Evolutionary conservation across 768 basidiomycete species (phyloP).

Genomic region (Lepiota subincarnata): DNA sequence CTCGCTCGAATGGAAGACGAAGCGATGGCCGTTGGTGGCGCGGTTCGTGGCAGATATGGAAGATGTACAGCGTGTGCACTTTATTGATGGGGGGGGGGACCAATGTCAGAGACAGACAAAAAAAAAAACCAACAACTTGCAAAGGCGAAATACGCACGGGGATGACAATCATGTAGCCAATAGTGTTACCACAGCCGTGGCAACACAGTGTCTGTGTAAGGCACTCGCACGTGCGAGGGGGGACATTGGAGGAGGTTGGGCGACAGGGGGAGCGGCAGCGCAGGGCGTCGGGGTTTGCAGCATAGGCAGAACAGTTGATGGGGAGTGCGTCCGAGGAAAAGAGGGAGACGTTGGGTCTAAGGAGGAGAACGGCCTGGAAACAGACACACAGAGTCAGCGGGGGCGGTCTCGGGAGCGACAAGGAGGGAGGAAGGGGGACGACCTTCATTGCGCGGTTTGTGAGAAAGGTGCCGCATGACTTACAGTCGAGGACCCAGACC

Average conservation of each 20-base stretch:
- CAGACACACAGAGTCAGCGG: too few species aligned
- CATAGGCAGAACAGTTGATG: slow-evolving; percentile 67
- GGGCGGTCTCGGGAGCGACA: not conserved
- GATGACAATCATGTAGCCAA: slow-evolving; percentile 80
- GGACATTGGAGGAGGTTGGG: slow-evolving; percentile 24
- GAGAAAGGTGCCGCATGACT: slow-evolving; percentile 65
- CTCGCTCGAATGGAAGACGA: slow-evolving; percentile 79
- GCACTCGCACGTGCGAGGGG: slow-evolving; percentile 73
- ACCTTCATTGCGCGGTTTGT: slow-evolving; percentile 88
- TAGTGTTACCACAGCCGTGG: slow-evolving; percentile 67
- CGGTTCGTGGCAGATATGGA: slow-evolving; percentile 64
- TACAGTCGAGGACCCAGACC: slow-evolving; percentile 81
- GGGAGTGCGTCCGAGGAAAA: slow-evolving; percentile 83
- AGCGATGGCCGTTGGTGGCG: slow-evolving; percentile 79
- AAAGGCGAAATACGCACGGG: slow-evolving; percentile 36
- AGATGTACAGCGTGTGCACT: slow-evolving; percentile 69
- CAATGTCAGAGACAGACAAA: slow-evolving; percentile 1
- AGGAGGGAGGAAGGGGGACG: slow-evolving; percentile 9
- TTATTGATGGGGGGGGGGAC: slow-evolving; percentile 13
- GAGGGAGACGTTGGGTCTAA: slow-evolving; percentile 75
- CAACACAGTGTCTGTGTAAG: slow-evolving; percentile 80
- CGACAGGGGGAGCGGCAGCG: slow-evolving; percentile 33
- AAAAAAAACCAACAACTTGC: too few species aligned
- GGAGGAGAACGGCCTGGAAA: slow-evolving; percentile 74
- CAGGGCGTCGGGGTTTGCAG: slow-evolving; percentile 41